These are phyloP conservation scores for Lentinula lateritia DNA, from an alignment of 768 basidiomycete genomes.

Conservation along the genomic window DNA sequence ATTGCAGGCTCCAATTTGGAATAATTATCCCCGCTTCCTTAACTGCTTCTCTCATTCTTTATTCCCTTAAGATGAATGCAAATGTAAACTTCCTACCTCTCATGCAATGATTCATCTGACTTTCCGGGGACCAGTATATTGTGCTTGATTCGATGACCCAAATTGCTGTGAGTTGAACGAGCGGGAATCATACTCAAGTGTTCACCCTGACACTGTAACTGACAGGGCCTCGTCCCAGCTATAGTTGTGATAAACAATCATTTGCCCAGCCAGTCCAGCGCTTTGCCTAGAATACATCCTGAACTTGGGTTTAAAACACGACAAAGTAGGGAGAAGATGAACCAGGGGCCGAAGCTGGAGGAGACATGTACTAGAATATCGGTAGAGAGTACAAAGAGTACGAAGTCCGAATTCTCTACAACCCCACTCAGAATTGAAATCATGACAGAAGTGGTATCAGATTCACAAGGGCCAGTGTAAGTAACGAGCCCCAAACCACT, in stretches of 20 bases:
- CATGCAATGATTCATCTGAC: not conserved
- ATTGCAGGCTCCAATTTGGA: not conserved
- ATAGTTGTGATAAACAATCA: not conserved
- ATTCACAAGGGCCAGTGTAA: too few species aligned
- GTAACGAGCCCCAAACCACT: too few species aligned
- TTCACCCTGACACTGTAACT: not conserved
- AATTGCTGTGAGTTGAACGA: not conserved
- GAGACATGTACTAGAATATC: too few species aligned
- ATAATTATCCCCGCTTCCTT: not conserved
- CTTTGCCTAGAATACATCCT: not conserved
- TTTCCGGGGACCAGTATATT: not conserved
- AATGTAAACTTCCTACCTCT: not conserved
- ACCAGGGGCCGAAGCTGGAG: too few species aligned
- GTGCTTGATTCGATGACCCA: not conserved
- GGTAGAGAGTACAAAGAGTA: too few species aligned
- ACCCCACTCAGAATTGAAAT: too few species aligned
- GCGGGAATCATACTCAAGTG: not conserved
- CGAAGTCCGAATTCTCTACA: too few species aligned
- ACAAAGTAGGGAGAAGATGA: too few species aligned
- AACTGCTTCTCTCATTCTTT: not conserved
- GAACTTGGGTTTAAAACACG: not conserved
- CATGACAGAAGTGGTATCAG: too few species aligned
- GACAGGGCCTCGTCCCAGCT: not conserved
- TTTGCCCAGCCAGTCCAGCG: not conserved
- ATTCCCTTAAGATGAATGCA: not conserved